Percentiles rank a stretch among this genome's conserved stretches.
Evolutionary conservation across 371 early-diverging fungal species (phyloP).

Genomic region (Lichtheimia corymbifera): DNA sequence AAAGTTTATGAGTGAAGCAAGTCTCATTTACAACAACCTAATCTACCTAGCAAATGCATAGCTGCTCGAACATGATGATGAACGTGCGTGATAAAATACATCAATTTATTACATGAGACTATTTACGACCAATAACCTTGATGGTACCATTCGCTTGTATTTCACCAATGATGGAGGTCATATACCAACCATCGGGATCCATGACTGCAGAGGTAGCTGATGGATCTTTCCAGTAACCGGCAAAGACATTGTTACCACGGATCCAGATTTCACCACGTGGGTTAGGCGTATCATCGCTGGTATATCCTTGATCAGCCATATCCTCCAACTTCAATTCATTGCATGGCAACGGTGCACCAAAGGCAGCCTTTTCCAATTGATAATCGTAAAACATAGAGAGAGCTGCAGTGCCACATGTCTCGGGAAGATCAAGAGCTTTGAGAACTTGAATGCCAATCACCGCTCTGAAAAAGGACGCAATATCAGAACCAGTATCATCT

Average conservation of each 20-base stretch:
- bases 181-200: slow-evolving; percentile 82
- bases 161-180: slow-evolving; percentile 81
- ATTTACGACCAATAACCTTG: slow-evolving; percentile 53
- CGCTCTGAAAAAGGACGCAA: slow-evolving; percentile 51
- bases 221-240: slow-evolving; percentile 58
- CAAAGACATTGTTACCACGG: slow-evolving; percentile 60
- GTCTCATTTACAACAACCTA: too few species aligned
- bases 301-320: slow-evolving; percentile 67
- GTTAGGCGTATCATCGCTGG: slow-evolving; percentile 68
- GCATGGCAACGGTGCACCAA: slow-evolving; percentile 77
- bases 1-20: too few species aligned
- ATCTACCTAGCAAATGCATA: too few species aligned
- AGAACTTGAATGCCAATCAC: slow-evolving; percentile 57
- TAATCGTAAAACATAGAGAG: slow-evolving; percentile 66
- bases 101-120: not conserved
- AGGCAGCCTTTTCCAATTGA: slow-evolving; percentile 29
- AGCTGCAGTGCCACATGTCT: slow-evolving; percentile 56
- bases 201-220: slow-evolving; percentile 49
- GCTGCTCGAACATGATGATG: too few species aligned
- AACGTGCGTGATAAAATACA: too few species aligned
- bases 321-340: slow-evolving; percentile 88
- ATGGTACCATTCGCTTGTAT: slow-evolving; percentile 69
- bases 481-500: slow-evolving; percentile 39
- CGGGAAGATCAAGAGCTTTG: slow-evolving; percentile 60
- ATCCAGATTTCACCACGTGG: slow-evolving; percentile 77